phyloP scores from a whole-genome alignment of 176 grass and related monocot genomes.

The Urochloa ruziziensis region DNA sequence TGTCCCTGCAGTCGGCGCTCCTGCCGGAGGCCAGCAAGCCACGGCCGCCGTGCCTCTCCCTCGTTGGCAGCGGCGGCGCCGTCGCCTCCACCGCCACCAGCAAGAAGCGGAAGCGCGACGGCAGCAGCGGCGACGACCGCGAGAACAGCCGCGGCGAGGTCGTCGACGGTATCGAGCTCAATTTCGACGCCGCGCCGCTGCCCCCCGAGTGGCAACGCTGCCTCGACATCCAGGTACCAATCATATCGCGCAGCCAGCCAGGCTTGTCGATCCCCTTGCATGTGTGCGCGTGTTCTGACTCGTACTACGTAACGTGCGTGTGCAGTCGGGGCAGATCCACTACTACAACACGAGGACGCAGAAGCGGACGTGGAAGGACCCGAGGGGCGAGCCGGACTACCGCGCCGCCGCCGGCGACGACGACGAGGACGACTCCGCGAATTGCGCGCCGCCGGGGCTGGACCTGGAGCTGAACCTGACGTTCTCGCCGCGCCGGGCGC shows the following conservation, averaged over 20 bases:
- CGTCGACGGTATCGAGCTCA: slow-evolving; percentile 62
- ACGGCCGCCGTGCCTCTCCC: slow-evolving; percentile 38
- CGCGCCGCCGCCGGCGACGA: slow-evolving; percentile 4
- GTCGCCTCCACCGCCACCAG: slow-evolving; percentile 38
- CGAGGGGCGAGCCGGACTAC: slow-evolving; percentile 29
- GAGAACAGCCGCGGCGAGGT: slow-evolving; percentile 5
- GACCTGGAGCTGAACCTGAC: slow-evolving; percentile 78
- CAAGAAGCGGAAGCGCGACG: slow-evolving; percentile 65
- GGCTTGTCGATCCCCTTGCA: too few species aligned
- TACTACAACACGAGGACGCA: slow-evolving; percentile 95
- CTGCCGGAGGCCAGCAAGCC: slow-evolving; percentile 54
- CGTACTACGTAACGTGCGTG: not conserved
- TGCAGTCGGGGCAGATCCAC: slow-evolving; percentile 77
- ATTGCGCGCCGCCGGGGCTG: slow-evolving; percentile 32
- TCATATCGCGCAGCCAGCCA: not conserved
- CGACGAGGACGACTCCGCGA: slow-evolving; percentile 11
- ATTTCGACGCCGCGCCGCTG: slow-evolving; percentile 67
- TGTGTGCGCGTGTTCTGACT: not conserved
- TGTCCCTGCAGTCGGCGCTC: slow-evolving; percentile 68
- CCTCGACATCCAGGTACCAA: slow-evolving; percentile 79
- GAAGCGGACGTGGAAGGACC: slow-evolving; percentile 72
- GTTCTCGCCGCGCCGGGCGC: slow-evolving; percentile 35
- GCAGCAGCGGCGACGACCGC: not conserved
- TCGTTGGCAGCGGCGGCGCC: slow-evolving; percentile 5
- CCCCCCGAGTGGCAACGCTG: slow-evolving; percentile 91